Base-by-base conservation (phyloP, 805 yeast genomes). In the Phaffomyces thermotolerans region DNA sequence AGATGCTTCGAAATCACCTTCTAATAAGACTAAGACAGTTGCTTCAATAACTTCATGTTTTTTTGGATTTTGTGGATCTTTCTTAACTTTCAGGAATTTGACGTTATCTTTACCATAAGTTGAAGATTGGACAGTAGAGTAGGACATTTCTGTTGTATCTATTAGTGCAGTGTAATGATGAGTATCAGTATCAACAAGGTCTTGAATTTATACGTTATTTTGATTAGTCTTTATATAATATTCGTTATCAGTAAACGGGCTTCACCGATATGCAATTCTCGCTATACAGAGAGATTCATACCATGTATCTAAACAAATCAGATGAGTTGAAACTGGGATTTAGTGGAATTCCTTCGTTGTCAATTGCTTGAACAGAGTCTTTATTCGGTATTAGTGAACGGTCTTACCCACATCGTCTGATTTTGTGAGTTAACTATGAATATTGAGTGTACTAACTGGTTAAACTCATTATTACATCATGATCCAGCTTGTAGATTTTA, bases 21-120 rank as follows among this genome's bases (percentile, higher is more conserved):
- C 79, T 46, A 90, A 72, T 40, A 90, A 69, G 24, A 81, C 81
- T 50, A 74, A 72, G 44, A 85, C 95, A 45, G 88, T 83, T 42
- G 95, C 86, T 69, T 90, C 96, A 65, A 86, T 74, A 34, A 90
- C 80, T 47, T 86, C 84, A 64, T 90, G 97, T 37, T 71, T 69
- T 57, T 76, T 68, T 15, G 91, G 89, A 67, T 88, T 75, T 41
- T 68, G 50, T 47, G 84, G 75, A 67, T 87, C 86, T 59, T 82
- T 84, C 66, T 79, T 82, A 54, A 89, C 95, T 67, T 89, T 90
- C 57, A 90, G 75, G 65, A 90, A 85, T 63, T 90, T 88, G 62
- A 90, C 96, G 67, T 88, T 87, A 64, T 80, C 95, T 64, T 90
- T 90, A 52, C 97, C 97, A 73, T 90, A 90, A 27, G 85, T 69